Percentiles rank a stretch among this genome's conserved stretches.
These are phyloP conservation scores for Camelina sativa DNA, from an alignment of 345 rosid genomes.

Conservation along the genomic window DNA sequence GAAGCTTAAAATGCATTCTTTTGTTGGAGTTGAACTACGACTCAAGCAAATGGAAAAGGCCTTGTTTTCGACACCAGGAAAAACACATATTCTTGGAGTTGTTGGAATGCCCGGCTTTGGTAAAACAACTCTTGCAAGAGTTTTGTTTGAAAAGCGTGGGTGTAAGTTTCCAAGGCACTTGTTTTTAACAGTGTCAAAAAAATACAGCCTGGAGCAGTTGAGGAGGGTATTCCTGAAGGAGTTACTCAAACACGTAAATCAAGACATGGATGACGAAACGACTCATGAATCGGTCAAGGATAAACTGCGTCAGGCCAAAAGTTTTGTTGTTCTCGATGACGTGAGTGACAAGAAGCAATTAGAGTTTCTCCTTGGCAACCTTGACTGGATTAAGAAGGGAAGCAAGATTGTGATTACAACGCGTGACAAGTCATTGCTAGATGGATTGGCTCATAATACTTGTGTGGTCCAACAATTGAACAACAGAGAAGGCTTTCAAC, in stretches of 20 bases:
- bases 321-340: conserved; percentile 11
- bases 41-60: conserved; percentile 23
- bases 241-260: not conserved
- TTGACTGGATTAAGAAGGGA: conserved; percentile 13
- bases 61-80: conserved; percentile 12
- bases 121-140: conserved; percentile 1
- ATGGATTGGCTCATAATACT: not conserved
- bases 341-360: not conserved
- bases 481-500: conserved; percentile 11
- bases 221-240: not conserved
- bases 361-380: conserved; percentile 4
- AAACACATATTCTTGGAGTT: not conserved
- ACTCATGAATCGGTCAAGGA: not conserved
- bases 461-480: conserved; percentile 8
- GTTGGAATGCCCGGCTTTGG: conserved; percentile 18
- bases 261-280: not conserved
- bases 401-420: conserved; percentile 37
- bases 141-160: not conserved
- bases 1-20: not conserved
- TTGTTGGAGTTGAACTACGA: not conserved
- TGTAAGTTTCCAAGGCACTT: conserved; percentile 1
- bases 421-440: conserved; percentile 13
- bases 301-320: not conserved
- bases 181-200: not conserved
- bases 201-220: not conserved